phyloP scores from a whole-genome alignment of 768 basidiomycete species.

The Saitozyma sp. region DNA sequence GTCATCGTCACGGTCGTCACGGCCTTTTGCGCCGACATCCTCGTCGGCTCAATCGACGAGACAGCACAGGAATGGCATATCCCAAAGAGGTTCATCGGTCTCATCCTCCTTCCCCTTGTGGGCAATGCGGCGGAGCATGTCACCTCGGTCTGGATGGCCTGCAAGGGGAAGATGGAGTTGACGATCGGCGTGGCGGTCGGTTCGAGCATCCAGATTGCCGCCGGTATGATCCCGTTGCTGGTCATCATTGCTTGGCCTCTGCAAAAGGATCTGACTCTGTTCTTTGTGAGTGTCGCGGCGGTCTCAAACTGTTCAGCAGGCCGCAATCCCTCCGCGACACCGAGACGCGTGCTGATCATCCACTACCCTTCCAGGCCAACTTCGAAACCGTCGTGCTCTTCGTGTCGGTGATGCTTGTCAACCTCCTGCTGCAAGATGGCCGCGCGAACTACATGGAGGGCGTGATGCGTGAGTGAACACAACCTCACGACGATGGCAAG shows the following conservation, averaged over 20 bases:
- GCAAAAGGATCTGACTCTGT: slow-evolving; percentile 61
- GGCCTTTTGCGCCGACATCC: slow-evolving; percentile 83
- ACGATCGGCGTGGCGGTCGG: slow-evolving; percentile 60
- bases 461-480: slow-evolving; percentile 59
- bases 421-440: slow-evolving; percentile 64
- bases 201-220: slow-evolving; percentile 61
- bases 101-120: slow-evolving; percentile 84
- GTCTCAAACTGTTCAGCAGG: slow-evolving; percentile 5
- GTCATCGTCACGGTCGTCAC: slow-evolving; percentile 75
- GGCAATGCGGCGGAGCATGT: slow-evolving; percentile 66
- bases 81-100: slow-evolving; percentile 69
- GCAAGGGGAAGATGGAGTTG: slow-evolving; percentile 58
- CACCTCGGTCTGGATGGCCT: slow-evolving; percentile 80
- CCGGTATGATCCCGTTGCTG: slow-evolving; percentile 81
- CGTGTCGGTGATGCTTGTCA: slow-evolving; percentile 82
- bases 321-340: slow-evolving; percentile 4
- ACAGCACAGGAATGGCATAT: slow-evolving; percentile 77
- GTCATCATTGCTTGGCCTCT: slow-evolving; percentile 83
- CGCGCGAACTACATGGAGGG: slow-evolving; percentile 93
- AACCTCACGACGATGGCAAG: not conserved
- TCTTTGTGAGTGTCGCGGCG: slow-evolving; percentile 68
- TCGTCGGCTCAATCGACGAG: slow-evolving; percentile 87
- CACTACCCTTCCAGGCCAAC: slow-evolving; percentile 28
- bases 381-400: slow-evolving; percentile 76
- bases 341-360: slow-evolving; percentile 1